phyloP scores from a whole-genome alignment of 2,329 filamentous ascomycete species.

The Diaporthe helianthi region DNA sequence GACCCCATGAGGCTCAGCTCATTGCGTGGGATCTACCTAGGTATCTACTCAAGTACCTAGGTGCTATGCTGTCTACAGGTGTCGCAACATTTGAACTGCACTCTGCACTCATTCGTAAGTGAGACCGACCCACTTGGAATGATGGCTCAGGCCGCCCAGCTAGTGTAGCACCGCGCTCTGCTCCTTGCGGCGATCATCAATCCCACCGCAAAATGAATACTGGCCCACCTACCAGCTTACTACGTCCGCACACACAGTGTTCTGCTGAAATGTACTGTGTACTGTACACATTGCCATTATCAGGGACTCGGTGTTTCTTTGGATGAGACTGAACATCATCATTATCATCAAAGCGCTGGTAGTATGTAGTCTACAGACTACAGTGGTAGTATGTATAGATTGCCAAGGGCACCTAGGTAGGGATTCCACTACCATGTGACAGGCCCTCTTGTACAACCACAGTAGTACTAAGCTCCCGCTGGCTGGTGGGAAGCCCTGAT shows the following conservation, averaged over 20 bases:
- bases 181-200: constrained; percentile 23
- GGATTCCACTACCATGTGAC: neutral
- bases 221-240: too few species aligned
- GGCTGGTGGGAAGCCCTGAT: constrained; percentile 6
- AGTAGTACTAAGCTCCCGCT: constrained; percentile 1
- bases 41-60: too few species aligned
- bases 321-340: constrained; percentile 27
- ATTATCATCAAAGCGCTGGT: neutral
- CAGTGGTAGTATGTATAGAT: neutral
- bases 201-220: neutral
- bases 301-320: neutral
- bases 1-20: neutral
- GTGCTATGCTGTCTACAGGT: neutral
- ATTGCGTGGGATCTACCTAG: too few species aligned
- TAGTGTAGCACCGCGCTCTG: neutral
- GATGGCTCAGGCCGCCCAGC: too few species aligned
- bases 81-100: constrained; percentile 1
- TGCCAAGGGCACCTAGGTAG: neutral
- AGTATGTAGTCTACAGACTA: too few species aligned
- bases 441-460: too few species aligned
- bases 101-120: neutral
- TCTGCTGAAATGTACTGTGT: neutral
- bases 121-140: neutral
- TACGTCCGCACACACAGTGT: neutral
- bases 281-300: neutral